Conservation (phyloP, 495 filamentous ascomycete species). For the Neurospora sublineolata region DNA sequence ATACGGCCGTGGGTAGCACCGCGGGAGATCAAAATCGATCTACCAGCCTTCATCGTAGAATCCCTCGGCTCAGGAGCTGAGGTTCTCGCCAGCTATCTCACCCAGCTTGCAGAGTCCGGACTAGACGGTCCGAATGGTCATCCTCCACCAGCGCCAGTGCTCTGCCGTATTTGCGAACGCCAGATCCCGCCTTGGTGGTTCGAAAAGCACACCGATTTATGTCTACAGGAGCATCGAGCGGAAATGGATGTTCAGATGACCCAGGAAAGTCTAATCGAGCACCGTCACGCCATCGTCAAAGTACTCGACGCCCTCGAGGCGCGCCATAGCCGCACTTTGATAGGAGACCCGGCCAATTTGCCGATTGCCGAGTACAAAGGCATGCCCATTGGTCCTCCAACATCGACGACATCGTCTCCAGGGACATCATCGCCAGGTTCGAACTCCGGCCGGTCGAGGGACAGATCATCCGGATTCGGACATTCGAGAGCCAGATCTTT, state of each 20-base stretch:
- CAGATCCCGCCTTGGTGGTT: slow-evolving; percentile 99
- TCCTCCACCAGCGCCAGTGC: slow-evolving; percentile 76
- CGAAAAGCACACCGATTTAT: slow-evolving; percentile 94
- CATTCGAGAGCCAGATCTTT: slow-evolving; percentile 69
- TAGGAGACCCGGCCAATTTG: slow-evolving; percentile 43
- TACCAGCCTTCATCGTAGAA: slow-evolving; percentile 83
- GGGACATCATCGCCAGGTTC: slow-evolving; percentile 48
- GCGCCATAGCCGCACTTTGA: slow-evolving; percentile 54
- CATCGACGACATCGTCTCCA: slow-evolving; percentile 48
- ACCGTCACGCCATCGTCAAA: slow-evolving; percentile 90
- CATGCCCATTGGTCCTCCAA: slow-evolving; percentile 66
- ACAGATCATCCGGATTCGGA: slow-evolving; percentile 62
- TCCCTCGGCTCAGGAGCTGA: slow-evolving; percentile 89
- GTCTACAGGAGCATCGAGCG: slow-evolving; percentile 86
- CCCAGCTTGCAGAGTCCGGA: slow-evolving; percentile 74
- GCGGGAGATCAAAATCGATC: slow-evolving; percentile 86
- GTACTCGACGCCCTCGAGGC: slow-evolving; percentile 86
- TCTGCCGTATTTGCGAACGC: slow-evolving; percentile 95
- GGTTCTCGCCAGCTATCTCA: slow-evolving; percentile 87
- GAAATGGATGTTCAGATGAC: slow-evolving; percentile 96
- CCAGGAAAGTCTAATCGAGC: slow-evolving; percentile 86
- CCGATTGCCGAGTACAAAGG: slow-evolving; percentile 83
- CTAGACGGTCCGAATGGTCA: slow-evolving; percentile 69
- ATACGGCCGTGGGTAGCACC: slow-evolving; percentile 82
- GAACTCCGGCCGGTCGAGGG: slow-evolving; percentile 62